phyloP scores from a whole-genome alignment of 371 early-diverging fungal species.

The Entomophthora muscae region DNA sequence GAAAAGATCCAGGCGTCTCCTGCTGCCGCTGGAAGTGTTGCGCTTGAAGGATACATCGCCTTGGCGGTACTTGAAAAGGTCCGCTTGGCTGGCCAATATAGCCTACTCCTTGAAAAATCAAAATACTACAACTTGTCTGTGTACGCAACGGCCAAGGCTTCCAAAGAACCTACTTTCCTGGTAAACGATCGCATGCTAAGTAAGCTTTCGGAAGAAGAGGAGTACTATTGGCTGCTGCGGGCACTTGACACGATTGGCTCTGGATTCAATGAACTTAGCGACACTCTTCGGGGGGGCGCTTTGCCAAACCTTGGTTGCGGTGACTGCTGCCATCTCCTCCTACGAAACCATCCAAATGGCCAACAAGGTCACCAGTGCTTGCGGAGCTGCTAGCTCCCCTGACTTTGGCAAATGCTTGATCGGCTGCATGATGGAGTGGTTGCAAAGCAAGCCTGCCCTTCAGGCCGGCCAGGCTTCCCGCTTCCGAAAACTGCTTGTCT shows the following conservation, averaged over 20 bases:
- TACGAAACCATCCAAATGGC: slow-evolving; percentile 29
- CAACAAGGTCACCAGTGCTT: slow-evolving; percentile 17
- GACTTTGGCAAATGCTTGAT: neutral
- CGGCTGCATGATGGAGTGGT: neutral
- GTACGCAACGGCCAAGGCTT: slow-evolving; percentile 14
- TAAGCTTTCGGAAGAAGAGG: slow-evolving; percentile 48
- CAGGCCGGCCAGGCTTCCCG: neutral
- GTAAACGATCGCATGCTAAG: slow-evolving; percentile 66
- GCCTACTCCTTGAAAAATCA: neutral
- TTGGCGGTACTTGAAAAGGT: slow-evolving; percentile 19
- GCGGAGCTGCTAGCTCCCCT: slow-evolving; percentile 7
- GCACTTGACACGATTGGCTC: slow-evolving; percentile 30
- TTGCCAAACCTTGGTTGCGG: slow-evolving; percentile 25
- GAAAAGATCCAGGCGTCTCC: slow-evolving; percentile 39
- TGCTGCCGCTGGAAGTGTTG: slow-evolving; percentile 39
- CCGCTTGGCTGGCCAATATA: neutral
- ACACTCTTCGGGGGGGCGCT: slow-evolving; percentile 14
- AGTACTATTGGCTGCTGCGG: slow-evolving; percentile 52
- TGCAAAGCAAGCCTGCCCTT: neutral
- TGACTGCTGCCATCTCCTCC: slow-evolving; percentile 27
- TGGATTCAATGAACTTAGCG: slow-evolving; percentile 11
- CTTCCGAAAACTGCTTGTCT: neutral
- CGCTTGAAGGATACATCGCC: slow-evolving; percentile 52
- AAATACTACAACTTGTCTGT: neutral
- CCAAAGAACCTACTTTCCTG: slow-evolving; percentile 45